Evolutionary conservation across 306 rosid genomes (phyloP).

Genomic region (Aeschynomene evenia): DNA sequence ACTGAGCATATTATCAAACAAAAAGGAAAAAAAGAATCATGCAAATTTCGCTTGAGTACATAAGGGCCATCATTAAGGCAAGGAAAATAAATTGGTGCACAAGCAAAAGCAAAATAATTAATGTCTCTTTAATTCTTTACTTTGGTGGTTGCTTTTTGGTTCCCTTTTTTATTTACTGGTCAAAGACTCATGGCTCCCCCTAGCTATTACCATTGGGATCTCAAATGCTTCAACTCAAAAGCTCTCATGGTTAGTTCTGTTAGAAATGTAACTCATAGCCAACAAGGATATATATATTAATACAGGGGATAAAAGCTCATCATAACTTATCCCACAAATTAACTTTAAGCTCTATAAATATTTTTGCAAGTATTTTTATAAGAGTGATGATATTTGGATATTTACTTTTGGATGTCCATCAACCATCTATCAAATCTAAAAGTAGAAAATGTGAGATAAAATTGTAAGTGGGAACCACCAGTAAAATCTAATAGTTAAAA

Average conservation of each 20-base stretch:
- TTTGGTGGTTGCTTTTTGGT: constrained; percentile 31
- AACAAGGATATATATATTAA: no score
- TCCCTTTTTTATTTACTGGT: constrained; percentile 33
- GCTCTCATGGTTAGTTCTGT: constrained; percentile 1
- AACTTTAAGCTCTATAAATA: no score
- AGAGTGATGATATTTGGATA: no score
- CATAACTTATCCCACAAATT: no score
- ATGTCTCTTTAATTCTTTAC: constrained; percentile 23
- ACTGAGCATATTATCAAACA: neutral
- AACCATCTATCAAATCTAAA: no score
- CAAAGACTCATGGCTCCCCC: constrained; percentile 40
- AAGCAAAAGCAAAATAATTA: constrained; percentile 40
- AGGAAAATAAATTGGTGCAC: constrained; percentile 42
- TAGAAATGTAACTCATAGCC: no score
- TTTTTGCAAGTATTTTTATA: no score
- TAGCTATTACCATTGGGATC: constrained; percentile 36
- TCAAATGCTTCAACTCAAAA: constrained; percentile 31
- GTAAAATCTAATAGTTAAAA: no score
- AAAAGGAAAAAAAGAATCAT: neutral
- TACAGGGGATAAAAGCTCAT: no score
- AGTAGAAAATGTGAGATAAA: no score
- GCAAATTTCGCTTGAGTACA: constrained; percentile 32
- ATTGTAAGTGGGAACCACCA: no score
- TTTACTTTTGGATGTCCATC: no score
- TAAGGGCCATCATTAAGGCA: constrained; percentile 34